A percentile compares a stretch with the other conserved stretches of the same genome.
Conservation (phyloP, 768 basidiomycete species). For the Sistotremastrum suecicum region DNA sequence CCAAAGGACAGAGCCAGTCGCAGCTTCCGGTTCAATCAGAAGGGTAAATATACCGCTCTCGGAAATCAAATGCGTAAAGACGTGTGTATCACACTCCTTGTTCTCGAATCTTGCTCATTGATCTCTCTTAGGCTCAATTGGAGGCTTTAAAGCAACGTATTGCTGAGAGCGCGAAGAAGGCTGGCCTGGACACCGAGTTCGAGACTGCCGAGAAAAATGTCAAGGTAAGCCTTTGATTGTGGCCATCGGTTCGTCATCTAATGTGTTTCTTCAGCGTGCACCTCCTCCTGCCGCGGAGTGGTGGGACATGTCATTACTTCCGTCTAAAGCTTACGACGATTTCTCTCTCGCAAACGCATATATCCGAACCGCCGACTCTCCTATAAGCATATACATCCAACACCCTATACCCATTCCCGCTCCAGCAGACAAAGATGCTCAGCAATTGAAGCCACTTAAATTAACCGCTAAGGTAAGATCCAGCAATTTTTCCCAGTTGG, state of each 20-base stretch:
- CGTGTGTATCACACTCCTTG: constrained; percentile 53
- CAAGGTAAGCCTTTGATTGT: constrained; percentile 35
- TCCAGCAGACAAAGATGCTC: constrained; percentile 72
- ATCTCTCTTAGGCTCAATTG: constrained; percentile 43
- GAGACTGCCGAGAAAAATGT: constrained; percentile 84
- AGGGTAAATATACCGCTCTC: constrained; percentile 60
- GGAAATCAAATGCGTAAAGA: constrained; percentile 35
- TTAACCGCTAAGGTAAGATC: constrained; percentile 70
- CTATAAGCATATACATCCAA: constrained; percentile 84
- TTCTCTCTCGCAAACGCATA: constrained; percentile 44
- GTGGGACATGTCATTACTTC: constrained; percentile 90
- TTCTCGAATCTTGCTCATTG: constrained; percentile 27
- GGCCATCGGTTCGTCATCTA: neutral
- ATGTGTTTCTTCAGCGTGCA: constrained; percentile 37
- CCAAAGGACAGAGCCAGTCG: constrained; percentile 36
- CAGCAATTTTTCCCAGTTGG: neutral
- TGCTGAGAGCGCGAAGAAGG: constrained; percentile 83
- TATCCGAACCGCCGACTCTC: constrained; percentile 52
- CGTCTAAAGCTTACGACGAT: constrained; percentile 69
- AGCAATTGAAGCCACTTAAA: constrained; percentile 73
- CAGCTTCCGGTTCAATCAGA: constrained; percentile 75
- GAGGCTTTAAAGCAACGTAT: constrained; percentile 89
- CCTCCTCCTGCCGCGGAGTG: constrained; percentile 88
- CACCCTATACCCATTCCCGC: constrained; percentile 95
- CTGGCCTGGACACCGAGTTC: constrained; percentile 86